Evolutionary conservation across 805 yeast genomes (phyloP).

Genomic region (Komagataella phaffii): DNA sequence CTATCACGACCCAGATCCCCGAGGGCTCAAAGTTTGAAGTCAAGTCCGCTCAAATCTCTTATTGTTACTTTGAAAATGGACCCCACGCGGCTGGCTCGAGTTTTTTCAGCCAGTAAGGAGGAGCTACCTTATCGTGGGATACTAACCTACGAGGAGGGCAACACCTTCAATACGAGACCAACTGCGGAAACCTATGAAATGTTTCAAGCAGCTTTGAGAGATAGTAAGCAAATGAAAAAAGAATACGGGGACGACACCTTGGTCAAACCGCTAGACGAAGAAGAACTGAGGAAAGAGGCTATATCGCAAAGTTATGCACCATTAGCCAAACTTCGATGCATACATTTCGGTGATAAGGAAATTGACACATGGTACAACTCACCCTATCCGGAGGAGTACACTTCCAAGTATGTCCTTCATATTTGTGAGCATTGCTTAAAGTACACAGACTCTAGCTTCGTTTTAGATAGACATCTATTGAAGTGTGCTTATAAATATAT

Average conservation of each 20-base stretch:
- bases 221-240: slow-evolving; percentile 25
- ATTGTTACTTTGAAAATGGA: background rate
- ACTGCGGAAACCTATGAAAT: slow-evolving; percentile 30
- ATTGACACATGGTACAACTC: slow-evolving; percentile 88
- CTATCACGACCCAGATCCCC: background rate
- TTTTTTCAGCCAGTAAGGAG: slow-evolving; percentile 8
- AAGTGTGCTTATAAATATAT: slow-evolving; percentile 54
- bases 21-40: background rate
- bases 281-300: slow-evolving; percentile 12
- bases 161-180: slow-evolving; percentile 51
- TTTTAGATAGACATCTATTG: slow-evolving; percentile 52
- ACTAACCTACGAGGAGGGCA: slow-evolving; percentile 41
- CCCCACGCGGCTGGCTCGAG: slow-evolving; percentile 1
- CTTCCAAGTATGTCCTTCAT: slow-evolving; percentile 45
- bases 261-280: slow-evolving; percentile 11
- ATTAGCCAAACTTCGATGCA: slow-evolving; percentile 36
- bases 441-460: slow-evolving; percentile 59
- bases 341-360: slow-evolving; percentile 60
- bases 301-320: slow-evolving; percentile 11
- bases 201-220: slow-evolving; percentile 27
- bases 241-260: slow-evolving; percentile 20
- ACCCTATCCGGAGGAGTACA: slow-evolving; percentile 84
- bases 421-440: slow-evolving; percentile 79
- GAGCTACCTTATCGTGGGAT: slow-evolving; percentile 63
- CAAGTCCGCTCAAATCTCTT: background rate